Conservation (phyloP, 2,329 filamentous ascomycete genomes). For the Diaporthe helianthi region DNA sequence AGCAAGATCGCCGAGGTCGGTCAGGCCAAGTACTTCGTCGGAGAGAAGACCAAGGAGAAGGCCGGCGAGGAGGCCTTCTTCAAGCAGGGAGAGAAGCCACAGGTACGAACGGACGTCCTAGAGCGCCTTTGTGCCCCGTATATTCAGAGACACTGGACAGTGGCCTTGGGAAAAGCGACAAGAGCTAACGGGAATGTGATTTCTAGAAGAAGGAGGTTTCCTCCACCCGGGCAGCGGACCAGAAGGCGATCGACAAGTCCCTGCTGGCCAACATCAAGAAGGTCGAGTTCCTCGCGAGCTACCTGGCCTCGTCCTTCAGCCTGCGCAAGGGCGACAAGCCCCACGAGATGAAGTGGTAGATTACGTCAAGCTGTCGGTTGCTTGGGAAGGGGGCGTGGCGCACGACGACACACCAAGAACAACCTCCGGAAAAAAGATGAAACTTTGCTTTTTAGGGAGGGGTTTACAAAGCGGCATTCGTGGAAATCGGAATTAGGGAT, state of each 20-base stretch:
- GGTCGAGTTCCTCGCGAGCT: constrained; percentile 90
- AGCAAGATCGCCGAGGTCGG: constrained; percentile 85
- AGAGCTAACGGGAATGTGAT: constrained; percentile 45
- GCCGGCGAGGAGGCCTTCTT: constrained; percentile 98
- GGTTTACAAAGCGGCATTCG: constrained; percentile 36
- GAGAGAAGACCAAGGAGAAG: constrained; percentile 95
- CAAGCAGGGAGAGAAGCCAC: constrained; percentile 97
- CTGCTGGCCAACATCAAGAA: constrained; percentile 97
- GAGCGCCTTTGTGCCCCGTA: background rate
- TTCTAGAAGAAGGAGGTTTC: constrained; percentile 94
- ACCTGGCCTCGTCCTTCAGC: constrained; percentile 96
- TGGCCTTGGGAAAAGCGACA: background rate
- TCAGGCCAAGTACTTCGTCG: constrained; percentile 90
- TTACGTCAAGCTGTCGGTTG: constrained; percentile 28
- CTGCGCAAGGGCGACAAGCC: constrained; percentile 99
- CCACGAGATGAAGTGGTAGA: constrained; percentile 99
- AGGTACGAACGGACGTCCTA: constrained; percentile 51
- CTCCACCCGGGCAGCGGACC: constrained; percentile 91
- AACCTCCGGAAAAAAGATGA: constrained; percentile 40
- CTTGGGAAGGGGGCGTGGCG: constrained; percentile 36
- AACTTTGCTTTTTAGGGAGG: constrained; percentile 36
- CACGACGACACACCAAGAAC: constrained; percentile 35
- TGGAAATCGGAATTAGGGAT: constrained; percentile 33
- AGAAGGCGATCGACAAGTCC: constrained; percentile 98
- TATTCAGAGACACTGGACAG: background rate